Conservation (phyloP, 2,329 filamentous ascomycete genomes). For the Colletotrichum lindemuthianum region DNA sequence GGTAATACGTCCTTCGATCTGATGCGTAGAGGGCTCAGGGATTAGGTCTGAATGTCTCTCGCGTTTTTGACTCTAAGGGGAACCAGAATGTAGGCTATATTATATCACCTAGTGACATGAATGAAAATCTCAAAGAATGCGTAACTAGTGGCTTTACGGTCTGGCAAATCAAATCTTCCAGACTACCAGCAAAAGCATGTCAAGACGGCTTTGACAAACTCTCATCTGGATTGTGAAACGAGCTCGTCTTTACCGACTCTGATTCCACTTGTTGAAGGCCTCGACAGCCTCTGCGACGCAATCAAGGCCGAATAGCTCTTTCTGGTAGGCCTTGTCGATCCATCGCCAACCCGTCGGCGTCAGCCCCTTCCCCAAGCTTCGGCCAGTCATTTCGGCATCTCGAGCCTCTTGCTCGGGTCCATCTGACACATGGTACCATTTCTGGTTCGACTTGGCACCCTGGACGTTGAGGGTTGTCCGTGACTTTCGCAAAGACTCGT, state of each 20-base stretch:
- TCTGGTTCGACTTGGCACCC: slow-evolving; percentile 15
- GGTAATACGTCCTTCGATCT: no score
- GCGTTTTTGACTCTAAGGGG: no score
- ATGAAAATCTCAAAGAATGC: no score
- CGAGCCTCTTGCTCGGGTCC: slow-evolving; percentile 25
- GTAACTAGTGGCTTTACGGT: no score
- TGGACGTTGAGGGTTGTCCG: slow-evolving; percentile 13
- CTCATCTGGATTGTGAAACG: no score
- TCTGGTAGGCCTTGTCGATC: slow-evolving; percentile 9
- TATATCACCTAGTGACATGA: no score
- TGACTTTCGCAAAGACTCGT: slow-evolving; percentile 10
- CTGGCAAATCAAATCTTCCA: no score
- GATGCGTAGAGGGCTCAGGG: no score
- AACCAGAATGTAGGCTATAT: no score
- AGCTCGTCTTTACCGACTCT: background rate
- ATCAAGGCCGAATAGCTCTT: background rate
- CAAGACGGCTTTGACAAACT: no score
- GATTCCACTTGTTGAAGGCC: background rate
- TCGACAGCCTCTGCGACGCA: slow-evolving; percentile 8
- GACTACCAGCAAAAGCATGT: no score
- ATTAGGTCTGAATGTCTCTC: no score
- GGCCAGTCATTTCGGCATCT: slow-evolving; percentile 20
- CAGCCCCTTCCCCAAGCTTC: background rate
- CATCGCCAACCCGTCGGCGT: slow-evolving; percentile 17
- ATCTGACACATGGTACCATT: slow-evolving; percentile 27